These are phyloP conservation scores for Umbelopsis sp. DNA, from an alignment of 371 early-diverging fungal species.

Conservation along the genomic window DNA sequence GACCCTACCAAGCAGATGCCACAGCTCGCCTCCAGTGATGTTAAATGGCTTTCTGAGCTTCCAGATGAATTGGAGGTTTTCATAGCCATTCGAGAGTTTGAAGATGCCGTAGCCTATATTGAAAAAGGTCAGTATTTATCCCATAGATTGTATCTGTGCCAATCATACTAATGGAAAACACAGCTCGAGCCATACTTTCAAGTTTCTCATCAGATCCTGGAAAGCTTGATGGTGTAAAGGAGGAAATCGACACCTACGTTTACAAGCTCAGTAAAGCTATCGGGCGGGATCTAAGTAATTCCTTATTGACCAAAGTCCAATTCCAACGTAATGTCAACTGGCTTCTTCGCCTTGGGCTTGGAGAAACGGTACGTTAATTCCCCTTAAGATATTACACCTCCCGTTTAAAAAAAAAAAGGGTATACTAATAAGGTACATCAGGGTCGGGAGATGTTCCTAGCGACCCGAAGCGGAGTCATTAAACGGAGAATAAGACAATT, in stretches of 20 bases:
- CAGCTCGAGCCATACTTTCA: slow-evolving; percentile 45
- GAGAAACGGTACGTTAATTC: slow-evolving; percentile 60
- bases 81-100: slow-evolving; percentile 88
- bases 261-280: slow-evolving; percentile 67
- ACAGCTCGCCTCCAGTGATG: slow-evolving; percentile 42
- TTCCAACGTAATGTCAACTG: slow-evolving; percentile 81
- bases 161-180: neutral
- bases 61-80: slow-evolving; percentile 86
- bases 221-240: slow-evolving; percentile 51
- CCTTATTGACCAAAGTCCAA: slow-evolving; percentile 78
- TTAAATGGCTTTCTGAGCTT: slow-evolving; percentile 74
- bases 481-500: slow-evolving; percentile 83
- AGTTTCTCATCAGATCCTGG: slow-evolving; percentile 45
- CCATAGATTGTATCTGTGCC: neutral
- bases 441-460: slow-evolving; percentile 81
- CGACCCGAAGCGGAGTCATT: slow-evolving; percentile 75
- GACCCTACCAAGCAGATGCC: slow-evolving; percentile 10
- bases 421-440: slow-evolving; percentile 26
- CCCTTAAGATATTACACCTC: neutral
- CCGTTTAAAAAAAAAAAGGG: neutral
- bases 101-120: slow-evolving; percentile 72
- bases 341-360: slow-evolving; percentile 78
- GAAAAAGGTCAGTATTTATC: slow-evolving; percentile 58
- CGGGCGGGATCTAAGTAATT: slow-evolving; percentile 76
- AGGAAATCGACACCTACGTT: slow-evolving; percentile 66